A percentile compares a stretch with the other conserved stretches of the same genome.
These are phyloP conservation scores for Arabidopsis thaliana DNA, from an alignment of 345 rosid genomes.

Conservation along the genomic window TAIR10.1 NC_003074.8:19930501-19931000, in stretches of 20 bases:
- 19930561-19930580: too few species aligned
- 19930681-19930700: neutral
- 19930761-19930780: conserved; percentile 9
- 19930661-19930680: neutral
- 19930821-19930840: conserved; percentile 25
- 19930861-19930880: neutral
- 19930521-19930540: too few species aligned
- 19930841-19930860: conserved; percentile 30
- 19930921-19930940: neutral
- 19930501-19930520: neutral
- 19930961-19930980: conserved; percentile 91
- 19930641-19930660: too few species aligned
- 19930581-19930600: too few species aligned
- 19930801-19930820: conserved; percentile 25
- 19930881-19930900: conserved; percentile 1
- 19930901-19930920: neutral
- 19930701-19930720: neutral
- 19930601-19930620: too few species aligned
- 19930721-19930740: too few species aligned
- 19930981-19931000: conserved; percentile 96
- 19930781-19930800: conserved; percentile 35
- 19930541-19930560: too few species aligned
- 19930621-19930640: too few species aligned
- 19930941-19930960: conserved; percentile 83
- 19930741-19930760: neutral